Conservation (phyloP, 139 green algal genomes). For the Coccomyxa sp. region DNA sequence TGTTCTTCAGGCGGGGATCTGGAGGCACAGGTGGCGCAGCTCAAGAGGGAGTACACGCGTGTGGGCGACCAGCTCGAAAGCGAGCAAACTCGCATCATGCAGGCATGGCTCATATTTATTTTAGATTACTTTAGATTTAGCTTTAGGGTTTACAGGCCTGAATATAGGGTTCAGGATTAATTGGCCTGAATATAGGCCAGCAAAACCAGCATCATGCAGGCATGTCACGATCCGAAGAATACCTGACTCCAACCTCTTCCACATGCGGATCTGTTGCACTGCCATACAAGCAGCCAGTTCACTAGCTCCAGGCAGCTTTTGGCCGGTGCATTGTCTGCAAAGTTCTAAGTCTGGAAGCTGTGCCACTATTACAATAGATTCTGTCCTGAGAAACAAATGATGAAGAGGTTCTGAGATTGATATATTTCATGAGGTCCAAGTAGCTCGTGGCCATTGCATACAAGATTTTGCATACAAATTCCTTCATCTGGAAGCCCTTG, state of each 20-base stretch:
- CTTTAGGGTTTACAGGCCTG: neutral
- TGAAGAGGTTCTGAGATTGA: neutral
- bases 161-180: neutral
- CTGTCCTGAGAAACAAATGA: too few species aligned
- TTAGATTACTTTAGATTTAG: constrained; percentile 2
- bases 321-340: too few species aligned
- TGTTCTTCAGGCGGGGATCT: constrained; percentile 24
- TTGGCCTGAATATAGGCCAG: neutral
- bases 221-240: neutral
- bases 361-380: too few species aligned
- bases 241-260: neutral
- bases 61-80: constrained; percentile 31
- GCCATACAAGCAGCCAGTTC: too few species aligned
- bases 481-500: neutral
- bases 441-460: neutral
- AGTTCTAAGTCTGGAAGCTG: too few species aligned
- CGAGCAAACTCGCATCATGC: constrained; percentile 28
- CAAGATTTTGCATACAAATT: neutral
- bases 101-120: constrained; percentile 4
- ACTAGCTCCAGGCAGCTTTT: too few species aligned
- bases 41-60: constrained; percentile 29
- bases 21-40: constrained; percentile 16
- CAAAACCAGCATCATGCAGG: constrained; percentile 21
- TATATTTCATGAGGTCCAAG: neutral
- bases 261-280: too few species aligned